Percentiles rank a stretch among this genome's conserved stretches.
phyloP scores from a whole-genome alignment of 2,329 filamentous ascomycete species.

The Phyllosticta ampelicida region DNA sequence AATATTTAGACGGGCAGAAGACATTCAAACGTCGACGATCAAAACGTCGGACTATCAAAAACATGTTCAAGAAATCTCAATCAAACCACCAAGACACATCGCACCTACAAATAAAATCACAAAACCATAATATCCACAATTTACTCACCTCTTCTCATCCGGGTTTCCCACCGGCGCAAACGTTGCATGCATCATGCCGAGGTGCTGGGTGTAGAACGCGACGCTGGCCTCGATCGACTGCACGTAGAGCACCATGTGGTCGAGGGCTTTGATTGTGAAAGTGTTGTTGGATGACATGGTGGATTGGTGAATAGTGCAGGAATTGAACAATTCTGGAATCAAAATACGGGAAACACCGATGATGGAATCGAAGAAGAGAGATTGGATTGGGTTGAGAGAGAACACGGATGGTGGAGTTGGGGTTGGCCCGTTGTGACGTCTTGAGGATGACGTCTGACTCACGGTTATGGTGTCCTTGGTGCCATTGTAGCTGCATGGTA shows the following conservation, averaged over 20 bases:
- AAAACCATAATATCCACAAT: no score
- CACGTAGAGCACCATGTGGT: neutral
- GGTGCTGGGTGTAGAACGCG: constrained; percentile 20
- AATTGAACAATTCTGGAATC: no score
- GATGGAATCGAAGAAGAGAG: neutral
- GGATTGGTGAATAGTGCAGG: neutral
- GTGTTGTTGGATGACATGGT: neutral
- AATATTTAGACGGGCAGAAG: no score
- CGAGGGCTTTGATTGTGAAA: neutral
- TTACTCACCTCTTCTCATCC: neutral
- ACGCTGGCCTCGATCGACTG: neutral
- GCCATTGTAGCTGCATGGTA: neutral
- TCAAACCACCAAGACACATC: no score
- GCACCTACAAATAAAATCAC: no score
- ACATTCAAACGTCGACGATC: no score
- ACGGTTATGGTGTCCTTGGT: neutral
- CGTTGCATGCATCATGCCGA: neutral
- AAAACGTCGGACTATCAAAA: no score
- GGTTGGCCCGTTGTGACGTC: no score
- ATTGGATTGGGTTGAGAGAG: neutral
- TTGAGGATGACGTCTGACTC: neutral
- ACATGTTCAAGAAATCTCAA: no score
- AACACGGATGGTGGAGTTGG: neutral
- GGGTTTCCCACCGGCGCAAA: neutral
- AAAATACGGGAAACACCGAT: neutral